A percentile compares a stretch with the other conserved stretches of the same genome.
phyloP scores from a whole-genome alignment of 2,329 filamentous ascomycete genomes.

The Calonectria crousiana region DNA sequence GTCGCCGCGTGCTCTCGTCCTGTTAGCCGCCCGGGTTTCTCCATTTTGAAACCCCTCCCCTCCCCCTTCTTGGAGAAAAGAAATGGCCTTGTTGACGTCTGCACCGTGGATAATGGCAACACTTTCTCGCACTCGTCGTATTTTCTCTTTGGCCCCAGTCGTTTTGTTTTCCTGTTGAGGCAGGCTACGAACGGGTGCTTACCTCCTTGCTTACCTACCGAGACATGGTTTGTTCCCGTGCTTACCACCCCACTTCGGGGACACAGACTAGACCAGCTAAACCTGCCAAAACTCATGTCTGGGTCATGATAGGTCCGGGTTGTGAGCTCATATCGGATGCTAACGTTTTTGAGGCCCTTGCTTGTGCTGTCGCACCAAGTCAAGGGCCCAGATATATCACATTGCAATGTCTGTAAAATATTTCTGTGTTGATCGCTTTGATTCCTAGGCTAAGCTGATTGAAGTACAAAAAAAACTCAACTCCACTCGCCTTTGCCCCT shows the following conservation, averaged over 20 bases:
- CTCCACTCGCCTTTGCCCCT: background rate
- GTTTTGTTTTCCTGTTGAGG: background rate
- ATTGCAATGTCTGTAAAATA: background rate
- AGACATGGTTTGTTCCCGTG: background rate
- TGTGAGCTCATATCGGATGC: background rate
- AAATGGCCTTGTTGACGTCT: background rate
- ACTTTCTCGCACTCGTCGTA: background rate
- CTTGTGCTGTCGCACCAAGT: background rate
- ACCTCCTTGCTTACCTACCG: background rate
- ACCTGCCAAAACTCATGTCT: background rate
- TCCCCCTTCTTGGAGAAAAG: background rate
- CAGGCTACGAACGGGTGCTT: background rate
- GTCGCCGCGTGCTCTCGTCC: background rate
- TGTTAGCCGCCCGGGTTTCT: background rate
- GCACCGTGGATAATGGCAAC: no score
- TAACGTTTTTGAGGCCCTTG: background rate
- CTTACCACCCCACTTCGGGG: background rate
- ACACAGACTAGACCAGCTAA: background rate
- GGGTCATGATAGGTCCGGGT: background rate
- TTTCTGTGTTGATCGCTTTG: background rate
- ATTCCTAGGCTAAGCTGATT: background rate
- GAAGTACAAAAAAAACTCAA: slow-evolving; percentile 1
- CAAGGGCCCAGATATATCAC: background rate
- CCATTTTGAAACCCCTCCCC: no score
- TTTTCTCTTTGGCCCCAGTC: background rate